Percentiles rank a stretch among this genome's conserved stretches.
Conservation (phyloP, 768 basidiomycete genomes). For the Leucosporidium creatinivorum region DNA sequence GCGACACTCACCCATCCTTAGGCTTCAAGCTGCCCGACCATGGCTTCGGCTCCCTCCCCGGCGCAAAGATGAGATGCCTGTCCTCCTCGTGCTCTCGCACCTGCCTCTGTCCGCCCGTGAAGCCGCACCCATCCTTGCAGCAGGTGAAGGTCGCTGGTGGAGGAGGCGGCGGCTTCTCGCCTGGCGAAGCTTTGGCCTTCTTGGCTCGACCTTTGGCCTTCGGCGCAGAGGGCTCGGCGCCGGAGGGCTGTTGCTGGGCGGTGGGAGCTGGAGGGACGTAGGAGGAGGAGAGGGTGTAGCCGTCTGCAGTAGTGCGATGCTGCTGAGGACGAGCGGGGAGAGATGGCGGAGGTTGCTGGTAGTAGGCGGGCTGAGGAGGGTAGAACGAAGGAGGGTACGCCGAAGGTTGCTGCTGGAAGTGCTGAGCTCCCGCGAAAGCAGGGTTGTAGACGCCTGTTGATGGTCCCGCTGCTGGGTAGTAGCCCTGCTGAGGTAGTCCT, state of each 20-base stretch:
- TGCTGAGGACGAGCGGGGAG: slow-evolving; percentile 1
- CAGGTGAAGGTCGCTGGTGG: slow-evolving; percentile 32
- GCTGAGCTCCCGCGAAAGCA: neutral
- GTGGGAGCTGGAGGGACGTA: slow-evolving; percentile 1
- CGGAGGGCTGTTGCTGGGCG: too few relatives aligned
- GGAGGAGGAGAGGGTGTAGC: slow-evolving; percentile 19
- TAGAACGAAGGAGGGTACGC: slow-evolving; percentile 20
- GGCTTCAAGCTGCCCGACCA: slow-evolving; percentile 33
- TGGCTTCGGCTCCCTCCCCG: slow-evolving; percentile 37
- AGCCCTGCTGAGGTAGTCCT: neutral
- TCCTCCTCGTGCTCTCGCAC: slow-evolving; percentile 43
- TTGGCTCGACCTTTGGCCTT: too few relatives aligned
- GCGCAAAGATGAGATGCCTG: slow-evolving; percentile 41
- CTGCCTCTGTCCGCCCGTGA: slow-evolving; percentile 39
- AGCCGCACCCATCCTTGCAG: slow-evolving; percentile 38
- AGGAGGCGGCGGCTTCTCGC: too few relatives aligned
- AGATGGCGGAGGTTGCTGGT: neutral
- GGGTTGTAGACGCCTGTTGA: neutral
- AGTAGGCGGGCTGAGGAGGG: neutral
- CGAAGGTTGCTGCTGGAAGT: neutral
- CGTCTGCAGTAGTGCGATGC: neutral
- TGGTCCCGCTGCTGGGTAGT: neutral
- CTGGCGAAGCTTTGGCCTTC: too few relatives aligned
- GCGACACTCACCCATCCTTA: slow-evolving; percentile 39
- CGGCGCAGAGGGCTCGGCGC: too few relatives aligned